Evolutionary conservation across 768 basidiomycete species (phyloP), one percentile per base, ranked within the genome.

Genomic region (Kwoniella botswanensis): DNA sequence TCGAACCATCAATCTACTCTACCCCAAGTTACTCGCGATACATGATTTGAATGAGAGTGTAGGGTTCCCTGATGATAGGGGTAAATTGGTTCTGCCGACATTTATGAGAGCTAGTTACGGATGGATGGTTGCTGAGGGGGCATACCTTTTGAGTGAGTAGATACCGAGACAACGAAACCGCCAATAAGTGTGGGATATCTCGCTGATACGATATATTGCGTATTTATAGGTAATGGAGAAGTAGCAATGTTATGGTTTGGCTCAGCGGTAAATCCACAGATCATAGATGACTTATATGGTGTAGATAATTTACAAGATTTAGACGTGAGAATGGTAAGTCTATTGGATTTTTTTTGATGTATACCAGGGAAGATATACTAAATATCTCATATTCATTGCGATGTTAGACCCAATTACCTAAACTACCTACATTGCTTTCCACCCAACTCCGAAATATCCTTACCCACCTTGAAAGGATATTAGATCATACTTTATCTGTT

Each of bases 171-270:
- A n/a, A n/a, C n/a, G n/a, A n/a, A n/a, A n/a, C n/a, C n/a, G n/a
- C n/a, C n/a, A n/a, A n/a, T n/a, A n/a, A n/a, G n/a, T n/a, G n/a
- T n/a, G n/a, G n/a, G n/a, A 26, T n/a, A 18, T 18, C 12, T 13
- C 6, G 43, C n/a, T 22, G 61, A 50, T 50, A 50, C 22, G 22
- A 35, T 18, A 3, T 18, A 18, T 15, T 22, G 7, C 1, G 35
- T 35, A 56, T 44, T 26, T 55, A 18, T 59, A 96, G 94, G 93
- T 81, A 96, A 96, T 78, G 94, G 93, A 63, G 93, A 94, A 76
- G 83, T 87, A 41, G 89, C 90, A 80, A 90, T 98, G 68, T 86
- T 99, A 44, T 99, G 97, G 97, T 85, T 99, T 18, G 97, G 97
- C 3, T 84, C 87, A 3, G 90, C 90, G 58, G 90, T 89, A 2